Base-by-base conservation (phyloP, 805 yeast species). In the Priceomyces haplophilus region DNA sequence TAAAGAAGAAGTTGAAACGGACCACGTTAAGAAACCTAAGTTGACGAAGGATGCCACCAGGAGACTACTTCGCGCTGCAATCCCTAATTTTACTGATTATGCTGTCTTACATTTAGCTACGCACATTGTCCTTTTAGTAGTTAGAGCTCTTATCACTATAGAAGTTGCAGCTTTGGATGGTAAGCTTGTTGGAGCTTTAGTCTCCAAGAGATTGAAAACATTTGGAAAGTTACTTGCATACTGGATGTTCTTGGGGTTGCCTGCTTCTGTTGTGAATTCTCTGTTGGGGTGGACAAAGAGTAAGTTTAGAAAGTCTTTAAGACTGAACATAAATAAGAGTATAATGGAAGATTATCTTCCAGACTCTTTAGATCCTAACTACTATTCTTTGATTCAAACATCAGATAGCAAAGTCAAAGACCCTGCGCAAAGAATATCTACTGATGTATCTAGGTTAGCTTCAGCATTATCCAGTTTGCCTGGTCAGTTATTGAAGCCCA, bases 131-230 rank as follows among this genome's bases (percentile, higher is more conserved):
- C 67, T 88, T 19, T 69, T 90, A 35, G 73, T 85, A 3, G 49
- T 76, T 3, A 74, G 96, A 49, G 91, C 96, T 0, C 60, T 82
- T 18, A 64, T 90, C 20, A 83, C 96, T 2, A 72, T 90, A 37
- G 82, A 82, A 54, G 90, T 89, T 12, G 97, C 97, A 4, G 78
- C 83, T 10, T 70, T 90, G 44, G 97, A 90, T 61, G 97, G 97
- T 50, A 71, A 73, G 55, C 68, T 90, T 41, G 96, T 90, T 3
- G 87, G 96, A 0, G 79, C 87, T 1, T 73, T 90, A 51, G 86
- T 90, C 21, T 76, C 83, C 32, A 87, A 84, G 48, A 74, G 75
- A 39, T 84, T 88, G 47, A 69, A 73, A 37, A 72, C 71, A 35
- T 89, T 90, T 55, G 66, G 82, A 43, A 74, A 75, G 46, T 74